Conservation (phyloP, 2,329 filamentous ascomycete genomes). For the Neophaeococcomyces mojaviensis region DNA sequence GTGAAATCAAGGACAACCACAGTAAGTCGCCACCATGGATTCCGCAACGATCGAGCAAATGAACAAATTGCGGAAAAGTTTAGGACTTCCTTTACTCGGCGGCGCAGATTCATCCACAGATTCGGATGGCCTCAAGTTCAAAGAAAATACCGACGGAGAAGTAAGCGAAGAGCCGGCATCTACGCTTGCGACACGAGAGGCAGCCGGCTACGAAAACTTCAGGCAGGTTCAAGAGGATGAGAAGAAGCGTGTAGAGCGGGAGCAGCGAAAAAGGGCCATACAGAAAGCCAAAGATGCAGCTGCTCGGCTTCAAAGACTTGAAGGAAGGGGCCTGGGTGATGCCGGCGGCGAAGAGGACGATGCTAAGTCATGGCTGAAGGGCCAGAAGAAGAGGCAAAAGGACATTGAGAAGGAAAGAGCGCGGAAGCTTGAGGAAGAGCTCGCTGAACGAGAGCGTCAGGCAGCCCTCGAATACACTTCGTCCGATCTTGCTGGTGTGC, state of each 20-base stretch:
- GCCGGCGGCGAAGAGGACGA: slow-evolving; percentile 55
- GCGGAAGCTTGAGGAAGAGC: slow-evolving; percentile 63
- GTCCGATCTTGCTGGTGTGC: slow-evolving; percentile 80
- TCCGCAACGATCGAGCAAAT: slow-evolving; percentile 23
- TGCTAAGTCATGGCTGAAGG: slow-evolving; percentile 77
- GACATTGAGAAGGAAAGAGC: slow-evolving; percentile 71
- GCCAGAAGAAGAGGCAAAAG: slow-evolving; percentile 89
- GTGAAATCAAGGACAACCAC: not conserved
- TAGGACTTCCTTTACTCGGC: slow-evolving; percentile 22
- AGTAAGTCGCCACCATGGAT: slow-evolving; percentile 18
- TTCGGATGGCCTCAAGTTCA: slow-evolving; percentile 49
- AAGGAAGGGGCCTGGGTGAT: slow-evolving; percentile 80
- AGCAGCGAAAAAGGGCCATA: slow-evolving; percentile 72
- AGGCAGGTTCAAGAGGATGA: slow-evolving; percentile 58
- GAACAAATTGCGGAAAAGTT: slow-evolving; percentile 24
- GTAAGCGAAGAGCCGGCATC: slow-evolving; percentile 61
- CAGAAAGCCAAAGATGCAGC: slow-evolving; percentile 82
- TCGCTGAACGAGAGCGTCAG: slow-evolving; percentile 65
- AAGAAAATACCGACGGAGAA: slow-evolving; percentile 33
- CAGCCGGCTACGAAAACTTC: slow-evolving; percentile 40
- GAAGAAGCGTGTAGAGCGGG: slow-evolving; percentile 59
- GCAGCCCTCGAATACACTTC: slow-evolving; percentile 71
- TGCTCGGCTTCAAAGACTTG: slow-evolving; percentile 64
- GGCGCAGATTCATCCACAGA: slow-evolving; percentile 17
- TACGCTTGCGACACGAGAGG: slow-evolving; percentile 65